Evolutionary conservation across 2,329 filamentous ascomycete species (phyloP).

Genomic region (Trichoderma sp.): DNA sequence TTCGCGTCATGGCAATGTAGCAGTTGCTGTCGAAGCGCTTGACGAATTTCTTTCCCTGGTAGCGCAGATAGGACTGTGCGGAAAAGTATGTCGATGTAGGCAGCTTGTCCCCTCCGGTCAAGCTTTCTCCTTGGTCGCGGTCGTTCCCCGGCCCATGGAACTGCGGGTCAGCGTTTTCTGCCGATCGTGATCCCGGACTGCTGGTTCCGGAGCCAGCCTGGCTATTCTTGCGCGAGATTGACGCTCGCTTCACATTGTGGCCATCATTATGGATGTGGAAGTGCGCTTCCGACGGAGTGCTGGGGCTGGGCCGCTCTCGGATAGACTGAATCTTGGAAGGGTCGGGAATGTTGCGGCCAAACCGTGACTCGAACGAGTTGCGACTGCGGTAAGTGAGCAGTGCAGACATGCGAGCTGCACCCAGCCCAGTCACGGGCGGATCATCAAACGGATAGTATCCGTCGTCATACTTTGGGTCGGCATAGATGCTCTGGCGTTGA

Average conservation of each 20-base stretch:
- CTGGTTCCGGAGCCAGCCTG: constrained; percentile 40
- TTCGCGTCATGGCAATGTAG: constrained; percentile 98
- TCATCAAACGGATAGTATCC: constrained; percentile 91
- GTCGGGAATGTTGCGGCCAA: constrained; percentile 90
- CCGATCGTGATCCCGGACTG: constrained; percentile 32
- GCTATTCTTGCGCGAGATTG: constrained; percentile 54
- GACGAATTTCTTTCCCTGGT: constrained; percentile 96
- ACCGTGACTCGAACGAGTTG: constrained; percentile 94
- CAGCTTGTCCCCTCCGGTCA: constrained; percentile 56
- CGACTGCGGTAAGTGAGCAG: constrained; percentile 94
- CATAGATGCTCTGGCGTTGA: constrained; percentile 92
- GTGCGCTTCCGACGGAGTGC: constrained; percentile 70
- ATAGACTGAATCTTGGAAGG: constrained; percentile 82
- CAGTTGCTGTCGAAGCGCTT: constrained; percentile 97
- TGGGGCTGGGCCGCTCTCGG: constrained; percentile 64
- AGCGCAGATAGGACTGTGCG: constrained; percentile 94
- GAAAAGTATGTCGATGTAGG: constrained; percentile 88
- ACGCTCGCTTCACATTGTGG: constrained; percentile 64
- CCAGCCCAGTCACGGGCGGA: constrained; percentile 82
- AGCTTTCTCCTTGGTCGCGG: constrained; percentile 42
- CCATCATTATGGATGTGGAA: constrained; percentile 85
- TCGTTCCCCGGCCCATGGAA: constrained; percentile 64
- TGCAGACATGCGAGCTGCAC: constrained; percentile 95
- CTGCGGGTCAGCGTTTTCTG: constrained; percentile 59
- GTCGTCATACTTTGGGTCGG: constrained; percentile 97